Evolutionary conservation across 2,329 filamentous ascomycete genomes (phyloP), one percentile per base, ranked within the genome.

Genomic region (Teratosphaeria epicoccoides): DNA sequence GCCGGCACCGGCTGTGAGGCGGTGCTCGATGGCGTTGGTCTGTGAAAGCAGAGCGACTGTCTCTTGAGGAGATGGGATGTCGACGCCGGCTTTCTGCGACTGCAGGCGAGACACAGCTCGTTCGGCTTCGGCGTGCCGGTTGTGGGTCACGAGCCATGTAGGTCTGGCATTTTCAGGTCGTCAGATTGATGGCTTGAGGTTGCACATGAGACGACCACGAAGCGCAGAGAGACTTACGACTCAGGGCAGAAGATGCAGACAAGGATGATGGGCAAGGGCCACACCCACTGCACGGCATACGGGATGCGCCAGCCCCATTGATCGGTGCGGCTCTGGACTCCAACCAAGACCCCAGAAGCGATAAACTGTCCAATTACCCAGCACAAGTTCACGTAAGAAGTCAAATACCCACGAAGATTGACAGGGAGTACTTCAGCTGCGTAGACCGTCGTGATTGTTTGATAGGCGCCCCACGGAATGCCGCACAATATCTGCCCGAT

Each of bases 401-500:
- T 82, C 7, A 72, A 73, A 20, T 77, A 73, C 54, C 73, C 78
- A 64, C 79, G 68, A 53, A 82, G 64, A 56, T 65, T 66, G 49
- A 82, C 70, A 2, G 79, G 79, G 3, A 78, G 76, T 49, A 82
- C 77, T 63, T 82, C 79, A 57, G 67, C 68, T 61, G 73, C 77
- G 68, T 82, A 82, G 12, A 79, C 79, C 0, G 80, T 79, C 4
- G 78, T 73, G 60, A 81, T 81, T 58, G 79, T 78, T 54, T 81
- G 79, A 63, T 82, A 83, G 59, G 82, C 74, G 23, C 80, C 80
- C 80, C 79, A 83, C 1, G 79, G 79, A 2, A 82, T 61, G 52
- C 79, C 79, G 63, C 80, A 77, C 47, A 82, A 71, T 48, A 78
- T 66, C 68, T 82, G 79, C 25, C 72, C 69, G 6, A 73, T 70